Evolutionary conservation across 306 rosid species (phyloP).

Genomic region (Fagus crenata): DNA sequence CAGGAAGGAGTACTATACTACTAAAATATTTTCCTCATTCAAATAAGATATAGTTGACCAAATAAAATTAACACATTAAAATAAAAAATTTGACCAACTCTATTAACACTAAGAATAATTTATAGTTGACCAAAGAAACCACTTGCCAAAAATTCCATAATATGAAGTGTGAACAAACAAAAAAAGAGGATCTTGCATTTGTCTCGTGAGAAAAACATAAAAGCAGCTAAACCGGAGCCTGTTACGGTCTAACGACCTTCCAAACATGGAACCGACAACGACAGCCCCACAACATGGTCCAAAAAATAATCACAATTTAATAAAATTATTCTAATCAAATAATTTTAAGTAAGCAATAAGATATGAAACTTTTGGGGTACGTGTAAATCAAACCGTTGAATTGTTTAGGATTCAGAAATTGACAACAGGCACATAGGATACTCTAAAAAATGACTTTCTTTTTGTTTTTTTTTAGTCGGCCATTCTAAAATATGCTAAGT

Average conservation of each 20-base stretch:
- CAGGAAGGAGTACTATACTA: too few species aligned
- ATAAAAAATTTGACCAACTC: constrained; percentile 41
- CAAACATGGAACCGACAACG: constrained; percentile 14
- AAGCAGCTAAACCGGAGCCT: constrained; percentile 34
- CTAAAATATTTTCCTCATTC: not conserved
- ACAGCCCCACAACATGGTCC: constrained; percentile 5
- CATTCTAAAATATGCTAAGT: too few species aligned
- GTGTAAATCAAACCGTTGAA: too few species aligned
- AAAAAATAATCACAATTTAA: not conserved
- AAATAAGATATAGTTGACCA: not conserved
- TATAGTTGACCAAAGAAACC: constrained; percentile 30
- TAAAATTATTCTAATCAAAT: too few species aligned
- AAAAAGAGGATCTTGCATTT: constrained; percentile 10
- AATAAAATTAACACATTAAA: not conserved
- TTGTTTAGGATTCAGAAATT: too few species aligned
- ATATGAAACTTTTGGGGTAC: too few species aligned
- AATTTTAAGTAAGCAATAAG: too few species aligned
- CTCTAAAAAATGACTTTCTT: too few species aligned
- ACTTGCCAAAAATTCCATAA: not conserved
- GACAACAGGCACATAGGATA: too few species aligned
- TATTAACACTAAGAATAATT: constrained; percentile 17
- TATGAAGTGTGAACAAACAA: constrained; percentile 13
- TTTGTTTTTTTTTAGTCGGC: too few species aligned
- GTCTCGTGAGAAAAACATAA: constrained; percentile 24
- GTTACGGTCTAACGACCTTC: constrained; percentile 17